These are phyloP conservation scores for Camellia japonica DNA, from an alignment of 148 eudicot genomes.

Conservation along the genomic window DNA sequence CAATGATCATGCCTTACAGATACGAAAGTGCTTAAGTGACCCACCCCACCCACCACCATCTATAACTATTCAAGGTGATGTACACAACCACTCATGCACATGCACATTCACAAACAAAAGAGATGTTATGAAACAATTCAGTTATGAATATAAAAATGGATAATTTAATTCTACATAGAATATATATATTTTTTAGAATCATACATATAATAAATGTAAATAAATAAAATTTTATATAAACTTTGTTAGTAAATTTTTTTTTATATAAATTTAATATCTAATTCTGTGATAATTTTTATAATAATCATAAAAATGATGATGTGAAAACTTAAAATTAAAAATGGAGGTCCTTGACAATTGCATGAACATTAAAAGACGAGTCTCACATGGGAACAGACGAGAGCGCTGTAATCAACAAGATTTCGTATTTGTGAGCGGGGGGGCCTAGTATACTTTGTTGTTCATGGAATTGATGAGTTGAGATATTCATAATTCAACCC, in stretches of 20 bases:
- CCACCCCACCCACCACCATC: neutral
- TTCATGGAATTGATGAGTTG: too few relatives aligned
- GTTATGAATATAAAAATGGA: neutral
- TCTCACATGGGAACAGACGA: conserved; percentile 1
- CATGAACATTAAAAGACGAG: conserved; percentile 7
- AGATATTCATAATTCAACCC: too few relatives aligned
- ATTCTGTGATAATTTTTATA: too few relatives aligned
- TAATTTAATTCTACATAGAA: neutral
- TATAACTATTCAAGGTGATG: neutral
- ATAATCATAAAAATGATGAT: too few relatives aligned
- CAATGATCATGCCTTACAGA: neutral
- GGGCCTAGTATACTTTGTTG: too few relatives aligned
- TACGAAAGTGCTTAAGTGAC: too few relatives aligned
- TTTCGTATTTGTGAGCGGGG: neutral
- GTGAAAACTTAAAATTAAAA: too few relatives aligned
- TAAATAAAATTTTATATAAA: too few relatives aligned
- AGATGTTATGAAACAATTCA: neutral
- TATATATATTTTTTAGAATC: too few relatives aligned
- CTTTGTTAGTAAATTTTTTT: too few relatives aligned
- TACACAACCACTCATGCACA: neutral
- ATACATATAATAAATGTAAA: too few relatives aligned
- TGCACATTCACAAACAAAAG: neutral
- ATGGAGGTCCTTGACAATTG: neutral
- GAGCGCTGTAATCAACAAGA: neutral
- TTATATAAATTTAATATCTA: too few relatives aligned